A percentile compares a stretch with the other conserved stretches of the same genome.
phyloP scores from a whole-genome alignment of 352 stramenopile genomes.

The Globisporangium parvum region DNA sequence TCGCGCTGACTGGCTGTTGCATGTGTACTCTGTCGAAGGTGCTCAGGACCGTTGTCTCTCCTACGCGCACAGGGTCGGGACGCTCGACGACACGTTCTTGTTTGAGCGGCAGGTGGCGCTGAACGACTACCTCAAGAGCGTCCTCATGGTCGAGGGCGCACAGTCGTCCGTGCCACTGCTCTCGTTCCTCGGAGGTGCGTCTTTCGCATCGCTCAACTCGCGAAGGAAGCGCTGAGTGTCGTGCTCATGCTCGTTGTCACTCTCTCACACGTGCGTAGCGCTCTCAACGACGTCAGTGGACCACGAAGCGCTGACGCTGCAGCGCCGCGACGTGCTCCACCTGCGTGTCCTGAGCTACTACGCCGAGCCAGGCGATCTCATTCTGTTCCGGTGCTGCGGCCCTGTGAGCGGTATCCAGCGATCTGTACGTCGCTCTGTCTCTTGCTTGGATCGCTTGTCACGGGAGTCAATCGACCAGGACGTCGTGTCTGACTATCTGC shows the following conservation, averaged over 20 bases:
- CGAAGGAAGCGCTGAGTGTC: too few relatives aligned
- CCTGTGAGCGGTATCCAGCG: constrained; percentile 40
- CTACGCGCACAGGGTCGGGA: constrained; percentile 18
- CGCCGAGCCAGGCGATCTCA: constrained; percentile 36
- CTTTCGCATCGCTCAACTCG: background rate
- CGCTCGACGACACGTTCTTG: constrained; percentile 34
- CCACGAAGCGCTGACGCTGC: constrained; percentile 21
- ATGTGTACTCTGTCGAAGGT: too few relatives aligned
- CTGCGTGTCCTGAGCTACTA: constrained; percentile 57
- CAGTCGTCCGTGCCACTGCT: constrained; percentile 37
- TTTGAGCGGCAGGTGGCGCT: constrained; percentile 27
- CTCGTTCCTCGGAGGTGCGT: constrained; percentile 49
- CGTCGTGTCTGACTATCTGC: background rate
- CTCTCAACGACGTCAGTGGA: constrained; percentile 28
- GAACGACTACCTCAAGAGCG: constrained; percentile 36
- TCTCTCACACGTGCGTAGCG: constrained; percentile 6
- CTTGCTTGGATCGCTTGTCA: background rate
- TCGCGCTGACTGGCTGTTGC: background rate
- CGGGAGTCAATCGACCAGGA: background rate
- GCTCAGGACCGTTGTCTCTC: background rate
- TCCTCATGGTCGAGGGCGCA: constrained; percentile 36
- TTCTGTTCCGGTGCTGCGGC: constrained; percentile 53
- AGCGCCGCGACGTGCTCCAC: constrained; percentile 42
- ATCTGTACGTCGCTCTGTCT: constrained; percentile 19
- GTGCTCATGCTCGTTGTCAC: too few relatives aligned